Percentiles rank a stretch among this genome's conserved stretches.
These are phyloP conservation scores for Skeletonema menzelii DNA, from an alignment of 108 stramenopile species.

Conservation along the genomic window DNA sequence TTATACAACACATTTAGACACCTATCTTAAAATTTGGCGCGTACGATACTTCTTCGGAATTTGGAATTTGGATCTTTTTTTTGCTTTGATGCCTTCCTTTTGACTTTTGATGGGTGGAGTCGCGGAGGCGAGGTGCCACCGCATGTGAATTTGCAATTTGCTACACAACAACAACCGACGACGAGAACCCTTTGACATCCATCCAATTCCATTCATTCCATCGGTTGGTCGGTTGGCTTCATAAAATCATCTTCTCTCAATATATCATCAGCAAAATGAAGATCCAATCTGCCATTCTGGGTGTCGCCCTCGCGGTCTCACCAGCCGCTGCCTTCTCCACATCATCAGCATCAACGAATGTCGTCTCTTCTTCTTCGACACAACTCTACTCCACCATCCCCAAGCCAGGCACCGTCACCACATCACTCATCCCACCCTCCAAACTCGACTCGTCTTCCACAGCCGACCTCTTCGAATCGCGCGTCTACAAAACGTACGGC, in stretches of 20 bases:
- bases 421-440: conserved; percentile 31
- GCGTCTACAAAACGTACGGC: conserved; percentile 87
- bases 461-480: conserved; percentile 49
- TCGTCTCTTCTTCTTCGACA: background rate
- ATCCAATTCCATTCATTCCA: too few relatives aligned
- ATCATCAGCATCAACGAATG: background rate
- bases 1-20: too few relatives aligned
- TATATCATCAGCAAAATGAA: background rate
- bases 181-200: too few relatives aligned
- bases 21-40: too few relatives aligned
- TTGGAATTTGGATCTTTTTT: too few relatives aligned
- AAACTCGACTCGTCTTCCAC: conserved; percentile 25
- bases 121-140: too few relatives aligned
- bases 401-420: conserved; percentile 13
- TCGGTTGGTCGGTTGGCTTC: too few relatives aligned
- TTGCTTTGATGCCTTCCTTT: too few relatives aligned
- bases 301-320: background rate
- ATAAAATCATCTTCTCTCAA: background rate
- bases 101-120: too few relatives aligned
- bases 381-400: conserved; percentile 19
- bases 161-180: too few relatives aligned
- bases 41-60: too few relatives aligned
- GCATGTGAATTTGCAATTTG: too few relatives aligned
- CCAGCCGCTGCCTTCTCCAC: background rate
- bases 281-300: background rate